Conservation (phyloP, 345 rosid species). For the Viola odorata region DNA sequence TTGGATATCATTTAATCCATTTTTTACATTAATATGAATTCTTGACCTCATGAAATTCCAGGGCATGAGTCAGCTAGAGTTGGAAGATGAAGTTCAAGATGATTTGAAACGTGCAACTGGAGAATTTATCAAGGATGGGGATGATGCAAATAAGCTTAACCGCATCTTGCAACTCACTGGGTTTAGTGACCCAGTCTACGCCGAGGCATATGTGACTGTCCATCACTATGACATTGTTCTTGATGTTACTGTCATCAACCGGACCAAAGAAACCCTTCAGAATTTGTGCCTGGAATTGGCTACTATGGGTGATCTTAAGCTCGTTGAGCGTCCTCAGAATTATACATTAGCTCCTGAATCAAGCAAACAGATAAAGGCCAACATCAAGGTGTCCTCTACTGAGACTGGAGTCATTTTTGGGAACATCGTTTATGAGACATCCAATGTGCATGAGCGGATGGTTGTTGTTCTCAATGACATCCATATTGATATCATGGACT, state of each 20-base stretch:
- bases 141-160: conserved; percentile 92
- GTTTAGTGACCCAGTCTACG: conserved; percentile 98
- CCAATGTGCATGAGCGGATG: conserved; percentile 79
- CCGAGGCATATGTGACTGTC: conserved; percentile 96
- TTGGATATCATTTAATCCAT: too few species aligned
- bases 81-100: conserved; percentile 98
- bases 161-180: conserved; percentile 98
- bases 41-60: conserved; percentile 17
- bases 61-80: conserved; percentile 99
- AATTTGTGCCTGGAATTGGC: conserved; percentile 95
- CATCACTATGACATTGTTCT: conserved; percentile 97
- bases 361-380: conserved; percentile 96
- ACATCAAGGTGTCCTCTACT: conserved; percentile 97
- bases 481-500: conserved; percentile 95
- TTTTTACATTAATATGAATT: too few species aligned
- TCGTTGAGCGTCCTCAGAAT: conserved; percentile 97
- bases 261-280: conserved; percentile 97
- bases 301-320: conserved; percentile 99
- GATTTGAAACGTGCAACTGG: conserved; percentile 98
- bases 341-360: conserved; percentile 91
- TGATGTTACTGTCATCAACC: conserved; percentile 88
- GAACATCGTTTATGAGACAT: conserved; percentile 89
- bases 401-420: conserved; percentile 98
- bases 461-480: conserved; percentile 93
- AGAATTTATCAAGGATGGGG: conserved; percentile 86